Base-by-base conservation (phyloP, 257 asterid species). In the Marsdenia floribunda region DNA sequence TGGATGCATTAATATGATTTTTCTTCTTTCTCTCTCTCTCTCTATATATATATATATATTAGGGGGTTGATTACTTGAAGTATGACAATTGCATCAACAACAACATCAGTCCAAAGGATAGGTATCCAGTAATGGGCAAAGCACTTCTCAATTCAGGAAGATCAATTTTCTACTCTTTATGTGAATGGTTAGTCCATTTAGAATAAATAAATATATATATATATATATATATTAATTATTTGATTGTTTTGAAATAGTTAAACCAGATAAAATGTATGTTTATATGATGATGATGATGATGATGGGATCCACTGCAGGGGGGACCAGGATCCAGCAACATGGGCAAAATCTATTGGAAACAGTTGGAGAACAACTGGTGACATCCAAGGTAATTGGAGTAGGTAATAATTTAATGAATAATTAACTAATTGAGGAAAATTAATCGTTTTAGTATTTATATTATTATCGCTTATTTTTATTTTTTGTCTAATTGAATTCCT, bases 351-450 rank as follows among this genome's bases (percentile, higher is more conserved):
- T 22, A 46, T 90, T 3, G 97, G 93, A 66, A 90, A 94, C 84
- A 94, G 99, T 74, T 94, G 97, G 99, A 87, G 99, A 82, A 94
- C 97, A 38, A 94, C 97, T 4, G 97, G 96, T 74, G 99, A 94
- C 80, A 92, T 94, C 64, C 52, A 75, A 6, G 98, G 92, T 77
- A 75, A 79, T 59, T 94, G 99, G 99, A 74, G 74, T 67, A 93
- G 96, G 98, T 92, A 67, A 18, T 22, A 15, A 29, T 29, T 29
- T 29, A 1, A 0, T 1, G 33, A 1, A 29, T 29, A 29, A 29
- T 29, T 29, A n/a, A n/a, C n/a, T n/a, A n/a, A n/a, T n/a, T n/a
- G n/a, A n/a, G n/a, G n/a, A n/a, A n/a, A n/a, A n/a, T n/a, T n/a
- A n/a, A n/a, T n/a, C n/a, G n/a, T n/a, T n/a, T n/a, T n/a, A n/a